Evolutionary conservation across 2,329 filamentous ascomycete genomes (phyloP).

Genomic region (Pseudogymnoascus sp.): DNA sequence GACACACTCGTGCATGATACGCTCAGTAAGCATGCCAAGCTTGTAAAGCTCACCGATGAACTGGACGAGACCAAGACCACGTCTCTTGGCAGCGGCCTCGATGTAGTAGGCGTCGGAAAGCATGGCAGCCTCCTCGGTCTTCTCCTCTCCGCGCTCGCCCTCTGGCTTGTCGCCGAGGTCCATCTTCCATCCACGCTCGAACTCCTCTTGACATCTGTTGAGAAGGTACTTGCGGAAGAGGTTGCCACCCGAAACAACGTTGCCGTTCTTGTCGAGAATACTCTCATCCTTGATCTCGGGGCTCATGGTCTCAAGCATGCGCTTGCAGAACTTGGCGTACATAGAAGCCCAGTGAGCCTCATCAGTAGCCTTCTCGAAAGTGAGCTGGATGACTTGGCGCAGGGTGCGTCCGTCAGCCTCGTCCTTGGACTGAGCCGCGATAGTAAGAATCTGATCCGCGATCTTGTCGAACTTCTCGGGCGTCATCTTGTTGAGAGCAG

Average conservation of each 20-base stretch:
- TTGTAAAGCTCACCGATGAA: slow-evolving; percentile 99
- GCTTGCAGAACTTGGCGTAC: slow-evolving; percentile 98
- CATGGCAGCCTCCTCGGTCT: slow-evolving; percentile 66
- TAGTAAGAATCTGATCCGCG: slow-evolving; percentile 82
- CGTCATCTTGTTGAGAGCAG: slow-evolving; percentile 98
- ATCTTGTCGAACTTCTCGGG: slow-evolving; percentile 98
- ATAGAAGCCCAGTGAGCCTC: slow-evolving; percentile 98
- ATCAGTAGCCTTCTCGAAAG: slow-evolving; percentile 97
- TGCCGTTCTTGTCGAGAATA: slow-evolving; percentile 82
- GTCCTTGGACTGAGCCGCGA: slow-evolving; percentile 91
- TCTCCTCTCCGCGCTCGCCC: slow-evolving; percentile 47
- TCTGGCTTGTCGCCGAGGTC: slow-evolving; percentile 76
- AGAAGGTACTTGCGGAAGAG: slow-evolving; percentile 98
- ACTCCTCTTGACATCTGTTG: slow-evolving; percentile 97
- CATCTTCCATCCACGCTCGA: slow-evolving; percentile 93
- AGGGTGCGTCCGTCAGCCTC: slow-evolving; percentile 90
- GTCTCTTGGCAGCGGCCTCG: slow-evolving; percentile 88
- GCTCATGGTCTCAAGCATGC: slow-evolving; percentile 94
- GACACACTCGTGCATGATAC: slow-evolving; percentile 99
- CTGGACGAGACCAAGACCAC: slow-evolving; percentile 93
- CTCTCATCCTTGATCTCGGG: slow-evolving; percentile 90
- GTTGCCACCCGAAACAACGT: slow-evolving; percentile 83
- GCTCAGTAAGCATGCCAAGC: slow-evolving; percentile 94
- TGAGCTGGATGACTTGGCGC: slow-evolving; percentile 96
- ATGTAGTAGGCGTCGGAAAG: slow-evolving; percentile 95